These are phyloP conservation scores for Camelina laxa DNA, from an alignment of 345 rosid genomes.

Conservation along the genomic window DNA sequence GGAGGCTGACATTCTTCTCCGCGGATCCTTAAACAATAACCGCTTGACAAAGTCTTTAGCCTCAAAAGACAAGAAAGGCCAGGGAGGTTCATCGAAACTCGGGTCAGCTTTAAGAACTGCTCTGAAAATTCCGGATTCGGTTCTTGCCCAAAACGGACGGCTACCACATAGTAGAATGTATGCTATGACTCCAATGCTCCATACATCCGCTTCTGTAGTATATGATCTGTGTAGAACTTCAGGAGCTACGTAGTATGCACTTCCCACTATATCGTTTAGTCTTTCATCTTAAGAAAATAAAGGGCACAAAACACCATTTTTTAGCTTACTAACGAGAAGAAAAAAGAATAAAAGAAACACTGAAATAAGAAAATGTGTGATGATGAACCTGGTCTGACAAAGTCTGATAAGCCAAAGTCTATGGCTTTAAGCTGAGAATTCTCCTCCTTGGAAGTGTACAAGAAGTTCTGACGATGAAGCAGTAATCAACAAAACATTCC, in stretches of 20 bases:
- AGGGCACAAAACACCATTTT: constrained; percentile 25
- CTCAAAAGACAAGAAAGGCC: constrained; percentile 83
- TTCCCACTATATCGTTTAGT: constrained; percentile 95
- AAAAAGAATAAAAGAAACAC: neutral
- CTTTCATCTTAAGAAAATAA: constrained; percentile 66
- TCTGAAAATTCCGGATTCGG: constrained; percentile 87
- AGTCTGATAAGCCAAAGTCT: constrained; percentile 95
- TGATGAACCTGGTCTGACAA: constrained; percentile 80
- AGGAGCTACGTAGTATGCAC: constrained; percentile 94
- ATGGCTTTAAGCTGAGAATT: constrained; percentile 84
- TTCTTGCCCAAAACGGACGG: constrained; percentile 97
- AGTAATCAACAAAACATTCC: neutral
- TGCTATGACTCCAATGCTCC: constrained; percentile 94
- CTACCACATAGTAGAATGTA: constrained; percentile 88
- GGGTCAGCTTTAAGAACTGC: constrained; percentile 92
- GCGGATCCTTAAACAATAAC: constrained; percentile 77
- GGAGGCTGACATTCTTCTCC: constrained; percentile 89
- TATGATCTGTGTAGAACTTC: constrained; percentile 94
- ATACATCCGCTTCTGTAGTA: constrained; percentile 90
- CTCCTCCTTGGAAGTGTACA: constrained; percentile 78
- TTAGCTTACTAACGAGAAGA: constrained; percentile 10
- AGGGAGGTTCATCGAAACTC: constrained; percentile 76
- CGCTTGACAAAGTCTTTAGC: constrained; percentile 89
- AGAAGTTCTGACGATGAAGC: constrained; percentile 69
- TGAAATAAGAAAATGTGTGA: neutral